Conservation (phyloP, 176 grass and related monocot genomes). For the Microstegium vimineum region DNA sequence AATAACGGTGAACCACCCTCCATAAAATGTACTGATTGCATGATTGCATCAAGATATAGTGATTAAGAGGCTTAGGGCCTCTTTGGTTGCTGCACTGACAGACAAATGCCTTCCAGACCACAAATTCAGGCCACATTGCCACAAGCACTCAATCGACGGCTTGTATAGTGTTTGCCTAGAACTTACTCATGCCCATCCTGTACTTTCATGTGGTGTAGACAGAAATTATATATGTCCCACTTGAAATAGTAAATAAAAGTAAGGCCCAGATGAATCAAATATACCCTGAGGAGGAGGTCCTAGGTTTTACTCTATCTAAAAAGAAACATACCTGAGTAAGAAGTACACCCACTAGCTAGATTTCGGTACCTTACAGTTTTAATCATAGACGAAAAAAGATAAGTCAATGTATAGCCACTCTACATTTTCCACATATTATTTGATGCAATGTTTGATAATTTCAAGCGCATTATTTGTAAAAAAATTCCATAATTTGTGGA, state of each 20-base stretch:
- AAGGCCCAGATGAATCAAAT: not conserved
- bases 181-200: not conserved
- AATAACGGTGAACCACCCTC: not conserved
- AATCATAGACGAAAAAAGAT: not conserved
- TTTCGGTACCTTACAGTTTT: not conserved
- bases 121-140: not conserved
- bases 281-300: not conserved
- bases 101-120: not conserved
- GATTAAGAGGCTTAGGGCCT: not conserved
- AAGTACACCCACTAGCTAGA: not conserved
- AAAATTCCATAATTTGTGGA: not conserved
- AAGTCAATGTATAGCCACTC: not conserved
- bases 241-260: not conserved
- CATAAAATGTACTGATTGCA: not conserved
- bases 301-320: not conserved
- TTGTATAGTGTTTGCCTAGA: not conserved
- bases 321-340: not conserved
- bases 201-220: not conserved
- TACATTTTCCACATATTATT: not conserved
- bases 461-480: not conserved
- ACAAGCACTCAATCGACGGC: not conserved
- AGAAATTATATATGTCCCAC: not conserved
- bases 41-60: not conserved
- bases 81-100: not conserved
- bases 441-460: not conserved